A percentile compares a stretch with the other conserved stretches of the same genome.
Conservation (phyloP, 1,284 basidiomycete species). For the Melampsora medusae region DNA sequence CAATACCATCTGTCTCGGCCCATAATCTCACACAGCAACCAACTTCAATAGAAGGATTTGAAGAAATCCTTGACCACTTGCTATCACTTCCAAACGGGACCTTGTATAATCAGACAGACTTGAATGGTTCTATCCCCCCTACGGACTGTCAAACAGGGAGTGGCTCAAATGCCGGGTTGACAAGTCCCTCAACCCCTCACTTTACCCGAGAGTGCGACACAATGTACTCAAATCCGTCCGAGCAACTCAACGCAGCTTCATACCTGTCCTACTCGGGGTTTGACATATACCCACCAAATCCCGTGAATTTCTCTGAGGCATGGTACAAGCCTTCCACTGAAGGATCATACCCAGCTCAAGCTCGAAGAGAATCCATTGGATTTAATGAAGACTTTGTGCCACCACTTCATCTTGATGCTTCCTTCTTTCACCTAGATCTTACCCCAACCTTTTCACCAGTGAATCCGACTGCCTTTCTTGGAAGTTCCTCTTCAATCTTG, state of each 20-base stretch:
- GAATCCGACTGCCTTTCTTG: background rate
- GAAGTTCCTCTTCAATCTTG: background rate
- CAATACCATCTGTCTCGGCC: background rate
- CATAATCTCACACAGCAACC: background rate
- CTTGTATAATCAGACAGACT: no score
- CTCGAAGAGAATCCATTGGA: background rate
- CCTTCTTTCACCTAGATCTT: conserved; percentile 4
- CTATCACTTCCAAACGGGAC: background rate
- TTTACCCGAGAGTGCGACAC: background rate
- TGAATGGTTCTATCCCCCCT: no score
- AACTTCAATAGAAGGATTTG: background rate
- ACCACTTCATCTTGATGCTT: background rate
- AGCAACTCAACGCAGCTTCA: background rate
- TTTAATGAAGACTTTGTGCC: background rate
- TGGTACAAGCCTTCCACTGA: background rate
- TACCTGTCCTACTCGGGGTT: background rate
- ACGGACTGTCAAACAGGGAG: no score
- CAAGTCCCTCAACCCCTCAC: background rate
- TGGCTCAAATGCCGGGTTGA: no score
- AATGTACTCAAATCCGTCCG: background rate
- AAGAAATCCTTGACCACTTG: conserved; percentile 3
- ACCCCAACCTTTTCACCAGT: background rate
- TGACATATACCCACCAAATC: background rate
- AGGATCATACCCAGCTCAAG: background rate
- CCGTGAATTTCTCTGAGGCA: background rate